Conservation (phyloP, 164 flowering plant genomes). For the Annona cherimola region DNA sequence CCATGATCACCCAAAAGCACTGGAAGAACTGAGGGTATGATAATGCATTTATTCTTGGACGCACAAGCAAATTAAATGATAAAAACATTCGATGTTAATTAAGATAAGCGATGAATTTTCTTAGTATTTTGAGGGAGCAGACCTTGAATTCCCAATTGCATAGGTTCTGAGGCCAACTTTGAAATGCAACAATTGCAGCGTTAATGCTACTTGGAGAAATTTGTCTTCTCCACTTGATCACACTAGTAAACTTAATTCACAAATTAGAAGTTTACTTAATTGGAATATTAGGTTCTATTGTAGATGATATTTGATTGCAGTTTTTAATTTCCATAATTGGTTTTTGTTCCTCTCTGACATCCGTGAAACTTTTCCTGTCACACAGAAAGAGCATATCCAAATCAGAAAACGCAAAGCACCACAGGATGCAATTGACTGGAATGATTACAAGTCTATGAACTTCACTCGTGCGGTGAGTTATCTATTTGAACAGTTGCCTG, state of each 20-base stretch:
- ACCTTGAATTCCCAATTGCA: neutral
- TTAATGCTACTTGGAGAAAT: neutral
- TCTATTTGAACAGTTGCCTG: neutral
- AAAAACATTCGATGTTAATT: too few species aligned
- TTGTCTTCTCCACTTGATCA: neutral
- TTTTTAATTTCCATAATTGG: neutral
- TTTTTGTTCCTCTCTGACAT: neutral
- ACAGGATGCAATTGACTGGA: constrained; percentile 36
- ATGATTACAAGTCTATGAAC: constrained; percentile 44
- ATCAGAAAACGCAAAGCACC: constrained; percentile 33
- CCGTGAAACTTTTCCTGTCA: neutral
- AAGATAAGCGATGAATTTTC: too few species aligned
- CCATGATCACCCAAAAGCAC: constrained; percentile 65
- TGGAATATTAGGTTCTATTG: too few species aligned
- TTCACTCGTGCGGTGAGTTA: constrained; percentile 47
- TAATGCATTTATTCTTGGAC: neutral
- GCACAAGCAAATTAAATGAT: neutral
- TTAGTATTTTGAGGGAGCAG: neutral
- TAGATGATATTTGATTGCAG: neutral
- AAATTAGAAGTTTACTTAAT: neutral
- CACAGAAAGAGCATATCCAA: constrained; percentile 42
- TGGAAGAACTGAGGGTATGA: constrained; percentile 56
- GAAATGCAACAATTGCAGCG: neutral
- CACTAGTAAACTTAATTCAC: neutral
- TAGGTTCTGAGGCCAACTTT: neutral